Base-by-base conservation (phyloP, 2,329 filamentous ascomycete species). In the Sclerotinia trifoliorum region DNA sequence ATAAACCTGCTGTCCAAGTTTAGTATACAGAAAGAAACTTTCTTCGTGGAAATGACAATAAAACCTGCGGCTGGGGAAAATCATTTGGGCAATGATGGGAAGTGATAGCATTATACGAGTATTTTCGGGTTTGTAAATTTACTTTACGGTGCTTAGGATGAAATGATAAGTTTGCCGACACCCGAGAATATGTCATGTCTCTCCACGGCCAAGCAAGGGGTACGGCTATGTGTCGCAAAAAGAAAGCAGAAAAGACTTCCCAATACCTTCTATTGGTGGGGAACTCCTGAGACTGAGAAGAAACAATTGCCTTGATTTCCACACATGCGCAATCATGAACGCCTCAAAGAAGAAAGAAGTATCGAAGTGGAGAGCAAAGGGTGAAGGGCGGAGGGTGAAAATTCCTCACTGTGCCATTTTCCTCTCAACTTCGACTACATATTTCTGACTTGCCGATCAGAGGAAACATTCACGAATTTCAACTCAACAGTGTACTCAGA, bases 131-230 rank as follows among this genome's bases (percentile, higher is more conserved):
- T 17, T 17, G 39, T 11, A 13, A 39, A 39, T 39, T 39, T 39
- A 39, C 35, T 39, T 39, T 13, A 39, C 35, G 35, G 35, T 3
- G 13, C 39, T 11, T 42, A 11, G 39, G 13, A 42, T 42, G 39
- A 42, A 42, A 42, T 42, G 39, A 17, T 21, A n/a, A 26, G 10
- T 35, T 35, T 32, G 8, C 10, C 8, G 19, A 35, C 19, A 2
- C 44, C 21, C 8, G 2, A 21, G 11, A 29, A 60, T 29, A 21
- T 46, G 39, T 48, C 19, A 21, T 46, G 39, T 48, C 26, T 60
- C 42, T 48, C 42, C 57, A 48, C 17, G 10, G 11, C 26, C 15
- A 65, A 46, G 63, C 63, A 65, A 65, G 63, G 63, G 26, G n/a
- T 65, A 15, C 21, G 21, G 48, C 21, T 24, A 29, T 24, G 15